These are phyloP conservation scores for Fagopyrum tataricum DNA, from an alignment of 148 eudicot genomes.

Conservation along the genomic window DNA sequence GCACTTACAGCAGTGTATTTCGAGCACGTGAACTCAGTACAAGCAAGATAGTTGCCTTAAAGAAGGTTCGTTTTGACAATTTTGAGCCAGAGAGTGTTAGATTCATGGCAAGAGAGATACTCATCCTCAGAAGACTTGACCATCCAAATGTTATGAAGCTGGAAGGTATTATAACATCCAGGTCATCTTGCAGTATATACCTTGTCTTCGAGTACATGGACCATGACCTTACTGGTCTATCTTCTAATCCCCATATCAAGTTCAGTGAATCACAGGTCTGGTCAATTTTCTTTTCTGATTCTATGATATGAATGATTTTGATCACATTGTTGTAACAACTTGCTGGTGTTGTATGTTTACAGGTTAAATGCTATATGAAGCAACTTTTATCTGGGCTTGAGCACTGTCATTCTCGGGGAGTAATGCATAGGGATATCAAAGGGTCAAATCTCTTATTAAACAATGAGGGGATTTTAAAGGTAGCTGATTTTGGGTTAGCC, in stretches of 20 bases:
- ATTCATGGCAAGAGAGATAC: conserved; percentile 88
- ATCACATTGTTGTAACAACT: neutral
- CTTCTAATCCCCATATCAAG: conserved; percentile 66
- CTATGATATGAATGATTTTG: neutral
- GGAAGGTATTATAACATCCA: conserved; percentile 76
- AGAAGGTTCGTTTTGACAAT: conserved; percentile 87
- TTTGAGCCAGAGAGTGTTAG: conserved; percentile 89
- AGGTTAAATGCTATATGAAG: conserved; percentile 84
- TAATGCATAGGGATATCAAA: conserved; percentile 93
- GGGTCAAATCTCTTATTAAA: conserved; percentile 82
- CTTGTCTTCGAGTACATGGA: conserved; percentile 98
- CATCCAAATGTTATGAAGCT: conserved; percentile 80
- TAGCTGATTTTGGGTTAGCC: conserved; percentile 92
- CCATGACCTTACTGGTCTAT: conserved; percentile 75
- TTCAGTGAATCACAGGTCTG: conserved; percentile 79
- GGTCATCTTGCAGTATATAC: conserved; percentile 70
- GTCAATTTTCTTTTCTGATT: neutral
- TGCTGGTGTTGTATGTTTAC: neutral
- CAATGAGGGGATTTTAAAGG: conserved; percentile 76
- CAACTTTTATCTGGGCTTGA: conserved; percentile 84
- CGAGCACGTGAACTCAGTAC: conserved; percentile 63
- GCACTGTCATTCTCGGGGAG: conserved; percentile 77
- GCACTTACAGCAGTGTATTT: conserved; percentile 84
- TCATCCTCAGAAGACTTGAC: conserved; percentile 75
- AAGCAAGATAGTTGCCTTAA: conserved; percentile 77